Base-by-base conservation (phyloP, 805 yeast genomes). In the Wilhelminamyces savonicus region DNA sequence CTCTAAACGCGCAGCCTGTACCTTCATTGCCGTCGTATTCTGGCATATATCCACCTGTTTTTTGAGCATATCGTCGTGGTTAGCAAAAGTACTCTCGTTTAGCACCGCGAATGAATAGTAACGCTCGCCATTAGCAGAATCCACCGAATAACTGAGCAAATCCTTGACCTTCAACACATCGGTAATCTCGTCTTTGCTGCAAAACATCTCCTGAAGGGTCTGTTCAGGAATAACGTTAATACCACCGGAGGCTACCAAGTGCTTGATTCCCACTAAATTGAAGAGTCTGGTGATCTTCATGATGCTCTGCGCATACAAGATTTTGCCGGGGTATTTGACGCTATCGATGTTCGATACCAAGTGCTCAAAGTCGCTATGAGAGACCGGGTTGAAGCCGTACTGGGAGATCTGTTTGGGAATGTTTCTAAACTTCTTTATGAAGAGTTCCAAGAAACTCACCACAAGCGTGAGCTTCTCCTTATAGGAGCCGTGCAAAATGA, bases 401-500 rank as follows among this genome's bases (percentile, higher is more conserved):
- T 26, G 22, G 24, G 32, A 21, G 16, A 26, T 8, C 14, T 42
- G 20, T 21, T 12, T 18, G 11, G 42, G 21, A 4, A 40, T 26
- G 27, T 31, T 34, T 5, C 44, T 13, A 6, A 23, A 20, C 7
- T 19, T 29, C 9, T 20, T 24, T 11, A 29, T 33, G 16, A 53
- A 38, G 6, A 33, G 14, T 13, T 49, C 45, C 25, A 44, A 39
- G 20, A 52, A 39, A 12, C 44, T 24, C 8, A 48, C 38, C 13
- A 53, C 37, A 24, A 43, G 30, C 7, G 29, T 32, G 7, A 49
- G 37, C 32, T 54, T 58, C 32, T 54, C 59, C 24, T 53, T 55
- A 31, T 58, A 58, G 2, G 58, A 35, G 1, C 65, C 63, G 24
- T 44, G 23, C 7, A 29, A 22, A 2, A 57, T 23, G 9, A 56